phyloP scores from a whole-genome alignment of 345 rosid species.

The Firmiana major region DNA sequence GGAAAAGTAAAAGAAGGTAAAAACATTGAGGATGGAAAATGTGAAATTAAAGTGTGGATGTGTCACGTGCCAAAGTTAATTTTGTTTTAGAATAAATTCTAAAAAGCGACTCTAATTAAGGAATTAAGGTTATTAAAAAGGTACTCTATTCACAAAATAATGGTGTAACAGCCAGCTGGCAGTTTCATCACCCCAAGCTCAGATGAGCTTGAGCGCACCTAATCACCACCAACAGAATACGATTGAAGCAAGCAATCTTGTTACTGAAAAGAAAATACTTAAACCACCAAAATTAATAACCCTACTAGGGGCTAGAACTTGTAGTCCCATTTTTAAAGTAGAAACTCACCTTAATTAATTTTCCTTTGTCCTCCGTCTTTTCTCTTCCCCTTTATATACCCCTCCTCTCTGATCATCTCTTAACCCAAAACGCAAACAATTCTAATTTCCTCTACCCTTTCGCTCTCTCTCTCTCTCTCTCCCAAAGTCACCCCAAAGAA shows the following conservation, averaged over 20 bases:
- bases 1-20: no score
- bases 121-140: no score
- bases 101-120: no score
- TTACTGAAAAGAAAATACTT: background rate
- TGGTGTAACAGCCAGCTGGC: background rate
- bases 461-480: conserved; percentile 1
- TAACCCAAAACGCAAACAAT: conserved; percentile 30
- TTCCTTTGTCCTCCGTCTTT: background rate
- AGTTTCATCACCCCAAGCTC: background rate
- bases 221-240: background rate
- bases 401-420: conserved; percentile 1
- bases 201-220: background rate
- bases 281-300: background rate
- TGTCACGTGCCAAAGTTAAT: no score
- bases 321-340: background rate
- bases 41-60: no score
- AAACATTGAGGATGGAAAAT: no score
- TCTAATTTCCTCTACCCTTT: conserved; percentile 4
- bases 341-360: background rate
- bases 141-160: no score
- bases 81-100: no score
- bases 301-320: no score
- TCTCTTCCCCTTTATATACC: conserved; percentile 36
- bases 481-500: background rate
- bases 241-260: background rate